phyloP scores from a whole-genome alignment of 2,329 filamentous ascomycete species.

The Aspergillus pseudoterreus region DNA sequence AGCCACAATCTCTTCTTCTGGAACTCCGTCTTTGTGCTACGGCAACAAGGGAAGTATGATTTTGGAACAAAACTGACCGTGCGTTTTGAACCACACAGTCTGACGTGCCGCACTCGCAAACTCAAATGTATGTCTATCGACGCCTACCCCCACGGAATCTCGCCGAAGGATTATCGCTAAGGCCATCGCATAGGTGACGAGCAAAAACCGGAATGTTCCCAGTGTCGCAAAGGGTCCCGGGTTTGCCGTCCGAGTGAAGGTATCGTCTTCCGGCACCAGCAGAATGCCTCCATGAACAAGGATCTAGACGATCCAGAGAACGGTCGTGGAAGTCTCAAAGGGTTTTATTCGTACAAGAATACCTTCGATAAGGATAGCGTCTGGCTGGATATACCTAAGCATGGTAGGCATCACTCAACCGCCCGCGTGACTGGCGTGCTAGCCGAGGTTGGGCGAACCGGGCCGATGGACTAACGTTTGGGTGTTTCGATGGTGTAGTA shows the following conservation, averaged over 20 bases:
- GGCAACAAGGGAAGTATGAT: background rate
- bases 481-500: constrained; percentile 36
- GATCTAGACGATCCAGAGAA: constrained; percentile 36
- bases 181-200: constrained; percentile 44
- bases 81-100: constrained; percentile 26
- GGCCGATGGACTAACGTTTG: constrained; percentile 1
- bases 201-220: constrained; percentile 57
- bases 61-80: background rate
- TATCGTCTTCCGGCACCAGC: constrained; percentile 65
- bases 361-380: constrained; percentile 58
- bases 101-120: constrained; percentile 59
- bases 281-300: constrained; percentile 66
- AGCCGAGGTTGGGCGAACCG: background rate
- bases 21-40: too few relatives aligned
- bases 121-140: constrained; percentile 52
- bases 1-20: too few relatives aligned
- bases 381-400: constrained; percentile 61
- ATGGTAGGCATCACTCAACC: constrained; percentile 39
- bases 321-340: constrained; percentile 48
- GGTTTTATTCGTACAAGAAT: constrained; percentile 65
- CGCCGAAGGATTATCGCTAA: background rate
- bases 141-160: constrained; percentile 1
- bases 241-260: constrained; percentile 60
- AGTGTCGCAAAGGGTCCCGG: constrained; percentile 58
- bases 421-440: background rate